phyloP scores from a whole-genome alignment of 345 rosid genomes.

The Combretum micranthum region DNA sequence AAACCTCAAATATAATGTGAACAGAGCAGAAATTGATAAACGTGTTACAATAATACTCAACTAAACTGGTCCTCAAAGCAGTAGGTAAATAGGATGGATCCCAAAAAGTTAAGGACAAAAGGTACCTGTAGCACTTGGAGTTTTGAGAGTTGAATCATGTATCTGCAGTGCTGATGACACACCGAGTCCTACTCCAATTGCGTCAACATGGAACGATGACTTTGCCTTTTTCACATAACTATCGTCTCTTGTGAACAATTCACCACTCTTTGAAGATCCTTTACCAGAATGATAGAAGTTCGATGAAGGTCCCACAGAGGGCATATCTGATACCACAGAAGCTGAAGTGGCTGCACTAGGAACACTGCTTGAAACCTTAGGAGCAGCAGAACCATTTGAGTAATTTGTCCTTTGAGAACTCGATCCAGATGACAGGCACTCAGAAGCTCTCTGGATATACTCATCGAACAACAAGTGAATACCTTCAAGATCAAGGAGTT shows the following conservation, averaged over 20 bases:
- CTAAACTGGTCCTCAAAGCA: neutral
- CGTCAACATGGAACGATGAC: slow-evolving; percentile 45
- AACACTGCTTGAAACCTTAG: neutral
- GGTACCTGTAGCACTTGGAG: slow-evolving; percentile 43
- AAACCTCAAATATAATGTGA: no score
- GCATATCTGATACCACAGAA: neutral
- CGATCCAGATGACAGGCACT: slow-evolving; percentile 45
- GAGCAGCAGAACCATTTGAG: slow-evolving; percentile 22
- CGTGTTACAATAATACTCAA: no score
- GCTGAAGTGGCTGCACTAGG: neutral
- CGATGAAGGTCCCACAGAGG: slow-evolving; percentile 15
- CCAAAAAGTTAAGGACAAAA: neutral
- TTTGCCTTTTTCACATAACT: slow-evolving; percentile 53
- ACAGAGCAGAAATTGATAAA: no score
- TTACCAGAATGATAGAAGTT: slow-evolving; percentile 26
- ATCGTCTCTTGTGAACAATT: slow-evolving; percentile 54
- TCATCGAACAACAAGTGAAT: slow-evolving; percentile 67
- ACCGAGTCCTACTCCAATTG: slow-evolving; percentile 23
- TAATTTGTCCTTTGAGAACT: slow-evolving; percentile 16
- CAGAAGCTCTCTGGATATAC: slow-evolving; percentile 74
- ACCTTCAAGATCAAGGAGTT: slow-evolving; percentile 69
- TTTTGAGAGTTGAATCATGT: slow-evolving; percentile 50
- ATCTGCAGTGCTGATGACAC: slow-evolving; percentile 38
- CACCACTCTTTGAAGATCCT: slow-evolving; percentile 22
- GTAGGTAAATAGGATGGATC: neutral